These are phyloP conservation scores for Eucalyptus curtisii DNA, from an alignment of 345 rosid species.

Conservation along the genomic window DNA sequence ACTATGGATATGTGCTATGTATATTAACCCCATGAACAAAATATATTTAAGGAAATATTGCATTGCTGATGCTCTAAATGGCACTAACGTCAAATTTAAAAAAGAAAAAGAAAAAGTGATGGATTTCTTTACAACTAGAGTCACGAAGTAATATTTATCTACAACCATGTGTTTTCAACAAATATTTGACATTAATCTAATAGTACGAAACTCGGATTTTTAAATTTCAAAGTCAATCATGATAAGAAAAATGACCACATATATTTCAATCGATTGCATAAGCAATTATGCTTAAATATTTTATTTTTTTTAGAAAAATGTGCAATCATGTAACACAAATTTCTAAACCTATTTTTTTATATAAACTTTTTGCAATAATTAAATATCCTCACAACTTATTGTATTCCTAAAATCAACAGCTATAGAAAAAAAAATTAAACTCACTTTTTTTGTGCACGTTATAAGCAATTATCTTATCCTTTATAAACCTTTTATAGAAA, in stretches of 20 bases:
- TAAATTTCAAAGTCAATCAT: too few relatives aligned
- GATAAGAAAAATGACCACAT: too few relatives aligned
- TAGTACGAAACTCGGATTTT: too few relatives aligned
- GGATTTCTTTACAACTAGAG: background rate
- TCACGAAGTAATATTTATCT: background rate
- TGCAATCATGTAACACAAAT: background rate
- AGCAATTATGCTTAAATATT: too few relatives aligned
- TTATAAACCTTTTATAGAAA: background rate
- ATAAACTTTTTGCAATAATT: background rate
- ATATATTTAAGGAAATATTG: background rate
- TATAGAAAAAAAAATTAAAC: too few relatives aligned
- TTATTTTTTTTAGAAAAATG: too few relatives aligned
- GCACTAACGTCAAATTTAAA: background rate
- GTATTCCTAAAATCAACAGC: too few relatives aligned
- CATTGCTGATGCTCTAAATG: background rate
- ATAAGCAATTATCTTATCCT: background rate
- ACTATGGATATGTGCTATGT: background rate
- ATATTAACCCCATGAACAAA: background rate
- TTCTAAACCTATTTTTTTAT: background rate
- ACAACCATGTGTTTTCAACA: background rate
- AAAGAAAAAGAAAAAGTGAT: too few relatives aligned
- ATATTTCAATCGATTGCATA: too few relatives aligned
- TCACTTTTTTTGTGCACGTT: background rate
- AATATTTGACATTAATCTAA: too few relatives aligned
- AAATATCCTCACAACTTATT: background rate